phyloP scores from a whole-genome alignment of 2,329 filamentous ascomycete genomes.

The Orbilia blumenaviensis region DNA sequence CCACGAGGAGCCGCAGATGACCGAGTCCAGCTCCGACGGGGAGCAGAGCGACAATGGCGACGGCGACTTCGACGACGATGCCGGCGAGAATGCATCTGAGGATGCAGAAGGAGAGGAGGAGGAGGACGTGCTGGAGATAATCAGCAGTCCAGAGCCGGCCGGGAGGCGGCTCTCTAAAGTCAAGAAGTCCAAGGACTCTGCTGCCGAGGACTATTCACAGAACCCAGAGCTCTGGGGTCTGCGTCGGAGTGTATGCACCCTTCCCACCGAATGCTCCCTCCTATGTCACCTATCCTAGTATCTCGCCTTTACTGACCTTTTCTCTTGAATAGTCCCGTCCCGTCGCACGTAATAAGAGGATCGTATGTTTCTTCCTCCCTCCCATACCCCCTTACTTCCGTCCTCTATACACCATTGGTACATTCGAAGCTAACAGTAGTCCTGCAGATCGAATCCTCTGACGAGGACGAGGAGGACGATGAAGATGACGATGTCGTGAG shows the following conservation, averaged over 20 bases:
- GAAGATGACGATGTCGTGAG: slow-evolving; percentile 33
- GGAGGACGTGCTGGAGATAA: slow-evolving; percentile 76
- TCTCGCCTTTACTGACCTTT: slow-evolving; percentile 8
- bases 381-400: slow-evolving; percentile 21
- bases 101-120: slow-evolving; percentile 86
- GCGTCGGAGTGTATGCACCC: slow-evolving; percentile 80
- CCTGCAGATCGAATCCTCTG: slow-evolving; percentile 54
- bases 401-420: background rate
- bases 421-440: slow-evolving; percentile 15
- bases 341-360: slow-evolving; percentile 63
- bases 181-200: slow-evolving; percentile 42
- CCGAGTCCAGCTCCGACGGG: slow-evolving; percentile 43
- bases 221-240: slow-evolving; percentile 96
- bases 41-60: slow-evolving; percentile 73
- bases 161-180: slow-evolving; percentile 35
- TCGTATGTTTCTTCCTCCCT: slow-evolving; percentile 43
- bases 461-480: slow-evolving; percentile 48
- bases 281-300: background rate
- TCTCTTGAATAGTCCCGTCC: slow-evolving; percentile 63
- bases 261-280: background rate
- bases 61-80: slow-evolving; percentile 72
- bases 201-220: slow-evolving; percentile 53
- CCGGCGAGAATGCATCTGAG: slow-evolving; percentile 68
- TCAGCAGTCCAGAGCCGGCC: slow-evolving; percentile 48
- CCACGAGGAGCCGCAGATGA: slow-evolving; percentile 46